Percentiles rank a stretch among this genome's conserved stretches.
phyloP scores from a whole-genome alignment of 2,329 filamentous ascomycete genomes.

The Fusarium camptoceras region DNA sequence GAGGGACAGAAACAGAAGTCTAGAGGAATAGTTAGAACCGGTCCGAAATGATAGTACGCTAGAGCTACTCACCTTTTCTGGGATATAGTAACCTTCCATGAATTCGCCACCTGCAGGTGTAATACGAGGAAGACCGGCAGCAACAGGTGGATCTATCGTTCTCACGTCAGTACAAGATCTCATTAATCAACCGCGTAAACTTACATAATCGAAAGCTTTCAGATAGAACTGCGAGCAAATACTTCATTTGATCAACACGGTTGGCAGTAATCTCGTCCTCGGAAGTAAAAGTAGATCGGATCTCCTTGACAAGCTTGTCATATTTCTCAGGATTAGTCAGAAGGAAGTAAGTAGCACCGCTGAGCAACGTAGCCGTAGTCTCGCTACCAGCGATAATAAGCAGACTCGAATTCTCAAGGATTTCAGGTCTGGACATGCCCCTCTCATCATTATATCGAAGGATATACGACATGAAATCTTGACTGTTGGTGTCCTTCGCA shows the following conservation, averaged over 20 bases:
- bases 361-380: constrained; percentile 5
- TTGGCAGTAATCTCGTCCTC: constrained; percentile 6
- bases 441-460: constrained; percentile 17
- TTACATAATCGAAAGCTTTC: constrained; percentile 8
- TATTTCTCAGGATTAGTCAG: neutral
- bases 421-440: constrained; percentile 8
- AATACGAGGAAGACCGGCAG: neutral
- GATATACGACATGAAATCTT: constrained; percentile 16
- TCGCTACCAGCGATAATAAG: constrained; percentile 12
- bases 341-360: neutral
- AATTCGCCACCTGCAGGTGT: neutral
- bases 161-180: neutral
- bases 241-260: constrained; percentile 3
- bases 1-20: neutral
- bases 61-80: neutral
- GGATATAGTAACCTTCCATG: constrained; percentile 5
- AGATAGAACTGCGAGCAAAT: neutral
- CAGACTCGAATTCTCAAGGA: neutral
- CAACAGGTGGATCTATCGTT: constrained; percentile 1
- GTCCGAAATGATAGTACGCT: accelerated
- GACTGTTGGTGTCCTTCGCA: neutral
- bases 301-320: neutral
- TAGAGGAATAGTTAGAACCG: neutral
- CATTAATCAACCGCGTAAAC: accelerated
- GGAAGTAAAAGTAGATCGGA: neutral